Evolutionary conservation across 345 rosid species (phyloP).

Genomic region (Noccaea bulbosa): DNA sequence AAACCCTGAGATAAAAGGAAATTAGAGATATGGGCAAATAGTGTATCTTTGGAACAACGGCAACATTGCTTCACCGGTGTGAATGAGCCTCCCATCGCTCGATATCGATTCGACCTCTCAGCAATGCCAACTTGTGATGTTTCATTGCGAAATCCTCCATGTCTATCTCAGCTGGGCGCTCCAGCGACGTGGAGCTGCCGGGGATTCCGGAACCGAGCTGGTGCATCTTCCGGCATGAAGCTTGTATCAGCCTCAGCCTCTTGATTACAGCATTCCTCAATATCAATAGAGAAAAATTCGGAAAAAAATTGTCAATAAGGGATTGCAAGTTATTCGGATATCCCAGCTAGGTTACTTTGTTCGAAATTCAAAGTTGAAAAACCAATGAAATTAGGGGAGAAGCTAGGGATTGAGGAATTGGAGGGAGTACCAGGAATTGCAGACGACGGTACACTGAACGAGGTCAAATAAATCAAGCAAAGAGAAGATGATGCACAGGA

Average conservation of each 20-base stretch:
- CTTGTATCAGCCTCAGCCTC: constrained; percentile 60
- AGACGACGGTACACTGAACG: constrained; percentile 75
- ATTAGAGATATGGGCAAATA: constrained; percentile 9
- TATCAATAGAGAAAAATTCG: constrained; percentile 9
- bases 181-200: constrained; percentile 28
- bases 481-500: constrained; percentile 72
- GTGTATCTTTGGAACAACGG: no score
- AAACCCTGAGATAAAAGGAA: constrained; percentile 57
- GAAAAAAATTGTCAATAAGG: not conserved
- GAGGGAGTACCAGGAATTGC: constrained; percentile 68
- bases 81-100: constrained; percentile 89
- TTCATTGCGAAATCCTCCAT: constrained; percentile 67
- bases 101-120: constrained; percentile 52
- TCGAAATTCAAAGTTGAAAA: not conserved
- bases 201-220: constrained; percentile 26
- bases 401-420: constrained; percentile 4
- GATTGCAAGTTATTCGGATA: not conserved
- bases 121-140: constrained; percentile 61
- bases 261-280: constrained; percentile 60
- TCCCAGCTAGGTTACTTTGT: not conserved
- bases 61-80: constrained; percentile 51
- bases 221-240: constrained; percentile 53
- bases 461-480: constrained; percentile 73
- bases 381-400: not conserved
- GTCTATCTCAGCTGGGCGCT: constrained; percentile 46